Evolutionary conservation across 2,329 filamentous ascomycete species (phyloP), one percentile per base, ranked within the genome.

Genomic region (Aschersonia sp.): DNA sequence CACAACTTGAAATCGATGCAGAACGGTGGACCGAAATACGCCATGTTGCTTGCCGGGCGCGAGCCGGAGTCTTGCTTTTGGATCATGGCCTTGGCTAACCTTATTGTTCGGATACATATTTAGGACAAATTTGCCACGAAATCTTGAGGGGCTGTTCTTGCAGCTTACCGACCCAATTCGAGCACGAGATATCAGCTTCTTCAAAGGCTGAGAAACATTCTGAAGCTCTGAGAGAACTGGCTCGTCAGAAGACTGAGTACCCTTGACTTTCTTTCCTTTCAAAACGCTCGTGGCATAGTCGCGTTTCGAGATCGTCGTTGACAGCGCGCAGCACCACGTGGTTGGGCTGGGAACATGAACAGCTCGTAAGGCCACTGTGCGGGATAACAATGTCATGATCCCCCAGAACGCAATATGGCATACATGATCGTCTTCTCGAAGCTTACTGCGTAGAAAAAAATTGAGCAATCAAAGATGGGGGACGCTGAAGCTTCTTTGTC

Each of bases 1-100:
- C 9, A 72, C 55, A 2, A 47, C 7, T 2, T 65, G 56, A 47
- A 74, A 66, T 5, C 62, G 64, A 31, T 54, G 48, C 47, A 67
- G 53, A 4, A 66, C 62, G 2, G 62, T 59, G 31, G 60, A 60
- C 12, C 62, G 54, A 42, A 67, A 64, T 9, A 60, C 48, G 5
- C 53, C 58, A 58, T 66, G 55, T 40, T 54, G 55, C 43, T 57
- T 55, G 12, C 43, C 48, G 47, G 49, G 29, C 40, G 58, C 56
- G 5, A 61, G 52, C 4, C 60, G 55, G 12, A 65, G 44, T 30
- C 62, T 59, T 28, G 60, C 56, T 30, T 56, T 58, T n/a, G 61
- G 61, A 45, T 65, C 63, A 52, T 64, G 61, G 5, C 60, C 61
- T 29, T 61, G 55, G 47, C 58, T 58, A 38, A 61, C 54, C 63